Evolutionary conservation across 176 grass and related monocot species (phyloP).

Genomic region (Bromus sterilis): DNA sequence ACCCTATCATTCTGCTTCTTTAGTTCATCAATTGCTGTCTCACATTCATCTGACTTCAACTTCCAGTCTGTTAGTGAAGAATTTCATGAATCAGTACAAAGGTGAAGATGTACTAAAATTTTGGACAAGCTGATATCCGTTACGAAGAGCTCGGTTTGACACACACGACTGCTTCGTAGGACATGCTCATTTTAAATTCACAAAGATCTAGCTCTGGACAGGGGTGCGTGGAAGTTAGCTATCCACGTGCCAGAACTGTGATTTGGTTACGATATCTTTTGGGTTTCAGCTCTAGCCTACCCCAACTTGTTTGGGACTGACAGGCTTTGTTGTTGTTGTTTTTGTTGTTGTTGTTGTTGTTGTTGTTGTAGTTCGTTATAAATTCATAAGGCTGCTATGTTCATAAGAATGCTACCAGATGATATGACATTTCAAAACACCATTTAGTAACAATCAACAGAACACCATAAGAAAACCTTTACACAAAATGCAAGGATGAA

Average conservation of each 20-base stretch:
- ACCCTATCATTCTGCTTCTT: conserved; percentile 72
- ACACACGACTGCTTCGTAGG: not conserved
- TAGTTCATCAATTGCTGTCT: conserved; percentile 63
- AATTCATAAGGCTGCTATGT: not conserved
- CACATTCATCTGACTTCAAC: conserved; percentile 87
- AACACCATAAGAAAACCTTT: not conserved
- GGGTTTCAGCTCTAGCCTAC: too few relatives aligned
- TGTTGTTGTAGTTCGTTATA: too few relatives aligned
- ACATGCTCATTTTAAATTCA: not conserved
- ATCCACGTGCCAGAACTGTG: too few relatives aligned
- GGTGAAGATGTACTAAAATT: not conserved
- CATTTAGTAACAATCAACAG: not conserved
- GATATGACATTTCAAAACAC: not conserved
- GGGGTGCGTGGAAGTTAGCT: too few relatives aligned
- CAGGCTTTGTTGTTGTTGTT: too few relatives aligned
- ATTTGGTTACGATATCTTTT: too few relatives aligned
- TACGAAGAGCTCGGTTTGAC: not conserved
- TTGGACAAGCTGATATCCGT: not conserved
- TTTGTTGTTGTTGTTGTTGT: too few relatives aligned
- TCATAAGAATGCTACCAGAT: not conserved
- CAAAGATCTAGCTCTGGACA: too few relatives aligned
- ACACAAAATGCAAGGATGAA: conserved; percentile 1
- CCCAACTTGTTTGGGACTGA: too few relatives aligned
- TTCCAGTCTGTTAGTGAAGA: conserved; percentile 71
- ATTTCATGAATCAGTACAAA: conserved; percentile 17